A percentile compares a stretch with the other conserved stretches of the same genome.
phyloP scores from a whole-genome alignment of 805 yeast species.

The Saturnispora gosingensis region DNA sequence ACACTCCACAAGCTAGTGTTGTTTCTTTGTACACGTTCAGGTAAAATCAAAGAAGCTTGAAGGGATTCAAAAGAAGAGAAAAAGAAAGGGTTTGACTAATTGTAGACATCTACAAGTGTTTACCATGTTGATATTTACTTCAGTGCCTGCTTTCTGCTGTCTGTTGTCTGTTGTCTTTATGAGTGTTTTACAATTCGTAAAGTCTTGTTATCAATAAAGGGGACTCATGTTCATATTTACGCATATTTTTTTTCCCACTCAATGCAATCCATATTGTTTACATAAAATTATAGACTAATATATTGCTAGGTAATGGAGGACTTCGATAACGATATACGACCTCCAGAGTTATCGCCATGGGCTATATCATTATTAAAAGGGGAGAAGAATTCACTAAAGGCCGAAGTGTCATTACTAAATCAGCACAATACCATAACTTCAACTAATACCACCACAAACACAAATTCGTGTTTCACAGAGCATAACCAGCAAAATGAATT shows the following conservation, averaged over 20 bases:
- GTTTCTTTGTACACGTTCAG: too few relatives aligned
- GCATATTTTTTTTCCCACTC: background rate
- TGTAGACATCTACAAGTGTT: too few relatives aligned
- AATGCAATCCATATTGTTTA: background rate
- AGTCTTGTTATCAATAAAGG: background rate
- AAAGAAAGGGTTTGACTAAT: too few relatives aligned
- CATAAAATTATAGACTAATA: background rate
- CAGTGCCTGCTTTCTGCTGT: too few relatives aligned
- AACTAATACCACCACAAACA: conserved; percentile 3
- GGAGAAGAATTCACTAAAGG: background rate
- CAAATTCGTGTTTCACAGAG: conserved; percentile 10
- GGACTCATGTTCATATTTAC: background rate
- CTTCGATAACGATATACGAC: conserved; percentile 34
- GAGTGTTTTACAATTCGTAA: too few relatives aligned
- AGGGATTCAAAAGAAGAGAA: too few relatives aligned
- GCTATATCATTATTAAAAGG: conserved; percentile 41
- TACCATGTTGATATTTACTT: too few relatives aligned
- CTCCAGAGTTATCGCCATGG: conserved; percentile 46
- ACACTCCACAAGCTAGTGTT: too few relatives aligned
- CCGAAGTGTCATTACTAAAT: background rate
- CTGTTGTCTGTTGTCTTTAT: too few relatives aligned
- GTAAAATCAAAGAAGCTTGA: too few relatives aligned
- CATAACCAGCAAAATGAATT: background rate
- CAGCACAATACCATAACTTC: conserved; percentile 2
- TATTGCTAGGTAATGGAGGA: conserved; percentile 13